Conservation (phyloP, 257 asterid species). For the Gentiana macrophylla region DNA sequence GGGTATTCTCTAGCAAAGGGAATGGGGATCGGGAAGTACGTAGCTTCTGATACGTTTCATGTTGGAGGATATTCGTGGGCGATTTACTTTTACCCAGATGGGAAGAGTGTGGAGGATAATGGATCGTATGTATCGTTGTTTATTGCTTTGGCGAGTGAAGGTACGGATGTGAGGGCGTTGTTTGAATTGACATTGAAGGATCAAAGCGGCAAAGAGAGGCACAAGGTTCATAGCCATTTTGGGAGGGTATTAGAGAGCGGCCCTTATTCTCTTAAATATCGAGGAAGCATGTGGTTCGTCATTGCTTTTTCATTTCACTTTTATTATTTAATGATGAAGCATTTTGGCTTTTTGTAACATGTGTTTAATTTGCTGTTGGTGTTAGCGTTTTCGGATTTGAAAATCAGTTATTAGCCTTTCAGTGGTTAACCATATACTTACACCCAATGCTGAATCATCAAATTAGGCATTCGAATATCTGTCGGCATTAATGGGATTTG, state of each 20-base stretch:
- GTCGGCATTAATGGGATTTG: too few relatives aligned
- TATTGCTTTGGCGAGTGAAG: constrained; percentile 79
- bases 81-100: constrained; percentile 85
- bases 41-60: constrained; percentile 69
- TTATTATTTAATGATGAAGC: neutral
- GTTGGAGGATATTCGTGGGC: constrained; percentile 97
- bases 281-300: constrained; percentile 97
- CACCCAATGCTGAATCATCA: too few relatives aligned
- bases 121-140: constrained; percentile 76
- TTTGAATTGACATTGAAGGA: constrained; percentile 81
- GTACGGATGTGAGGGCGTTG: constrained; percentile 80
- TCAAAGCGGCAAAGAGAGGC: constrained; percentile 90
- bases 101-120: constrained; percentile 85
- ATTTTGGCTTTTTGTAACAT: too few relatives aligned
- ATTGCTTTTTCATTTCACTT: constrained; percentile 4
- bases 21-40: constrained; percentile 81
- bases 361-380: too few relatives aligned
- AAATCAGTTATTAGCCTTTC: too few relatives aligned
- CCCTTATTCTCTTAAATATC: constrained; percentile 78
- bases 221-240: constrained; percentile 92
- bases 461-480: too few relatives aligned
- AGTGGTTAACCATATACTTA: too few relatives aligned
- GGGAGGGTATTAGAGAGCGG: constrained; percentile 95
- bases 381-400: too few relatives aligned
- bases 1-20: constrained; percentile 82